A percentile compares a stretch with the other conserved stretches of the same genome.
These are phyloP conservation scores for Vigna nakashimae DNA, from an alignment of 306 rosid species.

Conservation along the genomic window DNA sequence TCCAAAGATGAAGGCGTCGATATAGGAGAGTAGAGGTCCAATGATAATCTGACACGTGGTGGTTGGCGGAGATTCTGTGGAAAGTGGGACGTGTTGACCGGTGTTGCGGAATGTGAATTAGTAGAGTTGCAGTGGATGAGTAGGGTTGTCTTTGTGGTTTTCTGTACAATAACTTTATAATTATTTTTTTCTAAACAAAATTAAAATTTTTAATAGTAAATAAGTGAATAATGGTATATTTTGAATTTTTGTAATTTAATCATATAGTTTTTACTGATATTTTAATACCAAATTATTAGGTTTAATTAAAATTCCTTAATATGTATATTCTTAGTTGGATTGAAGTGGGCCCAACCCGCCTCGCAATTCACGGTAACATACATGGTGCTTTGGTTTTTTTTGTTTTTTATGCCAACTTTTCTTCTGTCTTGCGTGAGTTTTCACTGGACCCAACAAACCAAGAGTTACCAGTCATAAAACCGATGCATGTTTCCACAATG, in stretches of 20 bases:
- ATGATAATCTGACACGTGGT: constrained; percentile 3
- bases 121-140: background rate
- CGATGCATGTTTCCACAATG: background rate
- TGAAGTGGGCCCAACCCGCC: background rate
- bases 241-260: no score
- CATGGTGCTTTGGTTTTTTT: no score
- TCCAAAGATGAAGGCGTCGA: background rate
- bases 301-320: no score
- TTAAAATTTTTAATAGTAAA: no score
- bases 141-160: background rate
- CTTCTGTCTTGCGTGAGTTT: background rate
- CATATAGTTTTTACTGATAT: no score
- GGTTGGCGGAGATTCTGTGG: constrained; percentile 12
- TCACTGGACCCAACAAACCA: background rate
- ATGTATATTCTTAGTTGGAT: no score
- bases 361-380: background rate
- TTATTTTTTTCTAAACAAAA: no score
- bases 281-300: no score
- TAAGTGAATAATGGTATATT: no score
- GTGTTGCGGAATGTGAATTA: background rate
- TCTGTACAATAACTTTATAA: no score
- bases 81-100: constrained; percentile 17
- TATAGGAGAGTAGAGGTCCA: constrained; percentile 26
- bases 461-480: background rate
- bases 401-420: background rate